These are phyloP conservation scores for Cylindrodendrum hubeiense DNA, from an alignment of 2,329 filamentous ascomycete species.

Conservation along the genomic window DNA sequence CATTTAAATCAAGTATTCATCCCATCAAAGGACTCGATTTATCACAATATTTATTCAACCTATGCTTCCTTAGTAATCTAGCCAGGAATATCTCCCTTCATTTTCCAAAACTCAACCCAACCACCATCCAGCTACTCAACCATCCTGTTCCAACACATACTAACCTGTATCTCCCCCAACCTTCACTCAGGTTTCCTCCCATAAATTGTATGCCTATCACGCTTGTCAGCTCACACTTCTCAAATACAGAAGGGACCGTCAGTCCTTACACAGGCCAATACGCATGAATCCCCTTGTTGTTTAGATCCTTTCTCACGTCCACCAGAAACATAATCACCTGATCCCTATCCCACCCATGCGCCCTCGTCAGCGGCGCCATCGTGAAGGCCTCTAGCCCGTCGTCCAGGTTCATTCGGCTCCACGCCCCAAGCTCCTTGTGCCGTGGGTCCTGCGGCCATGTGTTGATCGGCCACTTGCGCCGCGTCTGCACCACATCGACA, in stretches of 20 bases:
- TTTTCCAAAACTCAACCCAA: not conserved
- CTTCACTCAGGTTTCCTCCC: conserved; percentile 23
- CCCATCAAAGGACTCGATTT: not conserved
- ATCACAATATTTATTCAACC: not conserved
- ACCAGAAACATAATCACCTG: conserved; percentile 27
- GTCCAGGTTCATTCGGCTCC: conserved; percentile 28
- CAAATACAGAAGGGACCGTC: not conserved
- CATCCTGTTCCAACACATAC: not conserved
- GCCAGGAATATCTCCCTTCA: too few species aligned
- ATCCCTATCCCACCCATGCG: conserved; percentile 22
- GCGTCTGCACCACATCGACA: conserved; percentile 26
- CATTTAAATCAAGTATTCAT: not conserved
- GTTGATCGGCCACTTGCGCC: conserved; percentile 38
- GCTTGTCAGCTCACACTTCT: not conserved
- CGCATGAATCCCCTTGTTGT: conserved; percentile 14
- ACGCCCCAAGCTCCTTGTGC: conserved; percentile 32
- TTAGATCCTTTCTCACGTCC: conserved; percentile 29
- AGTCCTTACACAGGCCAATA: conserved; percentile 32
- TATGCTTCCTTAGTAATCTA: not conserved
- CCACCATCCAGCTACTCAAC: not conserved
- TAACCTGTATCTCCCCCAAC: not conserved
- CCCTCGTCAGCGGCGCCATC: conserved; percentile 33
- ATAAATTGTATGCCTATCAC: conserved; percentile 25
- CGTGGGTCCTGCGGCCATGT: conserved; percentile 33
- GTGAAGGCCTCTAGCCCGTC: conserved; percentile 34